These are phyloP conservation scores for Dichotomopilus funicola DNA, from an alignment of 2,329 filamentous ascomycete genomes.

Conservation along the genomic window DNA sequence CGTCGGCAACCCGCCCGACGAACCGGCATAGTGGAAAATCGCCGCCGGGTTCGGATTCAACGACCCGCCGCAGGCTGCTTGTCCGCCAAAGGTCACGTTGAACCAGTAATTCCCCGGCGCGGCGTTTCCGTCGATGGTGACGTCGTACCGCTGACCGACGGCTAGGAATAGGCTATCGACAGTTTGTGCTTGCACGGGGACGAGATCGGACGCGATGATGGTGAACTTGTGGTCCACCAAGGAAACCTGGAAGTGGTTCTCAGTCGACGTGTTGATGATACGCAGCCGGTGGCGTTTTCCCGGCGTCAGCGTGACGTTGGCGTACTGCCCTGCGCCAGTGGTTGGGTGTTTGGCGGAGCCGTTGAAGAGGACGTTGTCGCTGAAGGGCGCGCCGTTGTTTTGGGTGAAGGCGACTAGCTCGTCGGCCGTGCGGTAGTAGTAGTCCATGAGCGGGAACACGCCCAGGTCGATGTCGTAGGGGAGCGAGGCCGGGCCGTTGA, in stretches of 20 bases:
- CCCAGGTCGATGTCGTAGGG: slow-evolving; percentile 48
- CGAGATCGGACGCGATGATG: slow-evolving; percentile 46
- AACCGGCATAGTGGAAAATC: slow-evolving; percentile 26
- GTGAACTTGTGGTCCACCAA: slow-evolving; percentile 44
- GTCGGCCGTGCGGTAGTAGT: slow-evolving; percentile 37
- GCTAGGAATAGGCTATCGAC: slow-evolving; percentile 45
- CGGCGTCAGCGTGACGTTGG: slow-evolving; percentile 32
- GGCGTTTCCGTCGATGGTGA: slow-evolving; percentile 38
- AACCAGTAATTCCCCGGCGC: slow-evolving; percentile 36
- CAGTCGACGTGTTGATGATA: slow-evolving; percentile 45
- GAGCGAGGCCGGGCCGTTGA: slow-evolving; percentile 40
- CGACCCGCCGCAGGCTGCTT: slow-evolving; percentile 22
- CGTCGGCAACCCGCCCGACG: slow-evolving; percentile 21
- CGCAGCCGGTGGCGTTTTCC: slow-evolving; percentile 45
- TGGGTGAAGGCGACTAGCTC: slow-evolving; percentile 22
- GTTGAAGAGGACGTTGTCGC: slow-evolving; percentile 41
- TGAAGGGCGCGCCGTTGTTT: slow-evolving; percentile 26
- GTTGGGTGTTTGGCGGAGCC: slow-evolving; percentile 34
- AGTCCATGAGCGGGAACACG: slow-evolving; percentile 43
- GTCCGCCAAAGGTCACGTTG: slow-evolving; percentile 31
- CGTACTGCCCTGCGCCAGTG: slow-evolving; percentile 28
- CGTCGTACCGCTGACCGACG: slow-evolving; percentile 40
- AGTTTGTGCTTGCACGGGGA: slow-evolving; percentile 43
- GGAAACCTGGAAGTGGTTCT: slow-evolving; percentile 44
- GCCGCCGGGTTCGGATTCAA: slow-evolving; percentile 26